Conservation (phyloP, 78 protist species). For the Dictyostelium brefeldianum region DNA sequence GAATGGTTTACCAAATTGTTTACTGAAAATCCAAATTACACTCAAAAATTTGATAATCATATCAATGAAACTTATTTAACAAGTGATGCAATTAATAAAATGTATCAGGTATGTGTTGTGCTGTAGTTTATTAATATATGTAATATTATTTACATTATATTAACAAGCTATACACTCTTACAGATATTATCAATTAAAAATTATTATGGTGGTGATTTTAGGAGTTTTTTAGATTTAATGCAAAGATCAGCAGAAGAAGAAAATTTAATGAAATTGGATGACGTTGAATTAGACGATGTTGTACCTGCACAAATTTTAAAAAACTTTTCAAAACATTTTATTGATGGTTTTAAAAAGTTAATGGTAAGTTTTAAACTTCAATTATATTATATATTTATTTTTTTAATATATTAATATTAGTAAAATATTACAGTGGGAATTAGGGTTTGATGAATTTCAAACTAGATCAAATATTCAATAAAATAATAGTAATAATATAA, state of each 20-base stretch:
- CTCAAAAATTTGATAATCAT: slow-evolving; percentile 35
- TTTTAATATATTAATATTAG: no score
- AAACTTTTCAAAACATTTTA: slow-evolving; percentile 78
- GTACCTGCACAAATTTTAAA: slow-evolving; percentile 67
- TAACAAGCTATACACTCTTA: background rate
- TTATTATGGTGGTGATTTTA: slow-evolving; percentile 80
- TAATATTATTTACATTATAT: background rate
- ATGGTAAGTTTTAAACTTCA: slow-evolving; percentile 33
- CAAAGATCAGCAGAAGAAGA: slow-evolving; percentile 83
- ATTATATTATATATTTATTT: background rate
- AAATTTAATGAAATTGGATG: slow-evolving; percentile 74
- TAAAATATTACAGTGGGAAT: no score
- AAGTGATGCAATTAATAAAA: slow-evolving; percentile 72
- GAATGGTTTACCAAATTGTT: slow-evolving; percentile 79
- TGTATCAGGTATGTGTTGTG: slow-evolving; percentile 67
- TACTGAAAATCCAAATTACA: slow-evolving; percentile 56
- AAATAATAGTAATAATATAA: no score
- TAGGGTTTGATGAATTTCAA: no score
- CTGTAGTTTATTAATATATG: background rate
- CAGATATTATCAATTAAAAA: slow-evolving; percentile 79
- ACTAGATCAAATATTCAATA: no score
- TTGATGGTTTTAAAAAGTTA: slow-evolving; percentile 76
- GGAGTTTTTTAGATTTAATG: slow-evolving; percentile 80
- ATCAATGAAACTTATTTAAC: slow-evolving; percentile 21
- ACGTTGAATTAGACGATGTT: slow-evolving; percentile 80